Evolutionary conservation across 2,329 filamentous ascomycete species (phyloP).

Genomic region (Onygenales sp.): DNA sequence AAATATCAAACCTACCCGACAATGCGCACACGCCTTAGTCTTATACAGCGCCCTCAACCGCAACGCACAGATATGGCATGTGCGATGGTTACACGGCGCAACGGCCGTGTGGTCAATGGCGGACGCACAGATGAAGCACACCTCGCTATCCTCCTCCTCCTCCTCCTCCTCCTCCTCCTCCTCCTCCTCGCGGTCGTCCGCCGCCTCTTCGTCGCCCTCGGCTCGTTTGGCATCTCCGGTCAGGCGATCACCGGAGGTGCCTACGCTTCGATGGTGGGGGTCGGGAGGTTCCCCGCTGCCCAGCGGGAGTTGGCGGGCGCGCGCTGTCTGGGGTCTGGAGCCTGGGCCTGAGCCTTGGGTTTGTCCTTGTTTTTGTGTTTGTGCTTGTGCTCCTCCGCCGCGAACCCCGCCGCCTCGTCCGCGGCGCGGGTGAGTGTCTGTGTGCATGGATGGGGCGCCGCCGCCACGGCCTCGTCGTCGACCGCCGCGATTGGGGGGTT

Average conservation of each 20-base stretch:
- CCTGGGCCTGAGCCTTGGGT: too few relatives aligned
- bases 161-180: conserved; percentile 27
- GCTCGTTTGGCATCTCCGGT: conserved; percentile 36
- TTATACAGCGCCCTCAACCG: conserved; percentile 91
- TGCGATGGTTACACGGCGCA: conserved; percentile 89
- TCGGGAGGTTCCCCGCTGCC: conserved; percentile 32
- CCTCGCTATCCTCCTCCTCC: conserved; percentile 59
- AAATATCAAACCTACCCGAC: conserved; percentile 53
- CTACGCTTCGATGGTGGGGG: conserved; percentile 24
- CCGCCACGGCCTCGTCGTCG: conserved; percentile 34
- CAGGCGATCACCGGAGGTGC: conserved; percentile 38
- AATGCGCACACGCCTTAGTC: conserved; percentile 93
- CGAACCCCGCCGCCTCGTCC: conserved; percentile 7
- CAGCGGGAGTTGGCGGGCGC: conserved; percentile 2
- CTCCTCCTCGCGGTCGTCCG: conserved; percentile 4
- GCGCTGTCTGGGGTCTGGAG: background rate
- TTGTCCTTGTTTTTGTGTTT: conserved; percentile 10
- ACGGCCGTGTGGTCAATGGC: conserved; percentile 78
- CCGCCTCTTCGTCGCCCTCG: conserved; percentile 20
- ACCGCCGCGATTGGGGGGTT: conserved; percentile 36
- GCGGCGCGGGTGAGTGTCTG: conserved; percentile 15
- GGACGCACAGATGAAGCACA: conserved; percentile 97
- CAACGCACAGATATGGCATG: conserved; percentile 91
- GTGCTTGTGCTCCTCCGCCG: conserved; percentile 5
- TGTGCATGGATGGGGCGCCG: conserved; percentile 20